Conservation (phyloP, 2,329 filamentous ascomycete genomes). For the Claviceps arundinis region DNA sequence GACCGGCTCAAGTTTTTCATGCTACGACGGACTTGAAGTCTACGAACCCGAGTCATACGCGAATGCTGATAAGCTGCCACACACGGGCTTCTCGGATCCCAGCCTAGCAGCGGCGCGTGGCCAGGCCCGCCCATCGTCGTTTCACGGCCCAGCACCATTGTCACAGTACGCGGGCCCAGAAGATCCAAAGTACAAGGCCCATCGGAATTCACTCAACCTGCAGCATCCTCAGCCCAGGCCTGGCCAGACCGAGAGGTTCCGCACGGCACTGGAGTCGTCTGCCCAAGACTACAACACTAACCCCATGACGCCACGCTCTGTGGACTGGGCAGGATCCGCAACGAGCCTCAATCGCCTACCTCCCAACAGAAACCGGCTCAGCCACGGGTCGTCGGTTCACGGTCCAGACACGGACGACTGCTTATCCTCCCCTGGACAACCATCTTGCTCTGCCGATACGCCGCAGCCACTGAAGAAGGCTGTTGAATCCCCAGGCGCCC, state of each 20-base stretch:
- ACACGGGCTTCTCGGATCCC: constrained; percentile 41
- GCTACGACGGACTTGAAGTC: constrained; percentile 42
- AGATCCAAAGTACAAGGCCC: constrained; percentile 70
- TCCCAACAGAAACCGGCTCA: constrained; percentile 33
- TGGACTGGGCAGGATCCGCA: constrained; percentile 49
- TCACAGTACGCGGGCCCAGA: constrained; percentile 42
- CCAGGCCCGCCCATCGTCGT: constrained; percentile 5
- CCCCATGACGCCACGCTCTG: constrained; percentile 44
- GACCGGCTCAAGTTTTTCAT: constrained; percentile 61
- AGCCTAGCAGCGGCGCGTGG: constrained; percentile 22
- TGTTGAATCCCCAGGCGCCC: constrained; percentile 27
- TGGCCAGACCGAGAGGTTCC: constrained; percentile 61
- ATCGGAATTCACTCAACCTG: constrained; percentile 67
- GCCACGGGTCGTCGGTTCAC: constrained; percentile 26
- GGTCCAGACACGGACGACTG: constrained; percentile 29
- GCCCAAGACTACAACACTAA: constrained; percentile 55
- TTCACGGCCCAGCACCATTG: constrained; percentile 20
- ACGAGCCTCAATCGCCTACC: constrained; percentile 44
- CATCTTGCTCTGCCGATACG: constrained; percentile 23
- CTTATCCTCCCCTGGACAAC: constrained; percentile 26
- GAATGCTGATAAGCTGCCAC: constrained; percentile 44
- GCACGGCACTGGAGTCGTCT: constrained; percentile 59
- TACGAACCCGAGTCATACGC: constrained; percentile 41
- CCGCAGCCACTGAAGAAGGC: constrained; percentile 52
- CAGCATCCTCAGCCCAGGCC: constrained; percentile 67